These are phyloP conservation scores for Nissolia schottii DNA, from an alignment of 306 rosid species.

Conservation along the genomic window DNA sequence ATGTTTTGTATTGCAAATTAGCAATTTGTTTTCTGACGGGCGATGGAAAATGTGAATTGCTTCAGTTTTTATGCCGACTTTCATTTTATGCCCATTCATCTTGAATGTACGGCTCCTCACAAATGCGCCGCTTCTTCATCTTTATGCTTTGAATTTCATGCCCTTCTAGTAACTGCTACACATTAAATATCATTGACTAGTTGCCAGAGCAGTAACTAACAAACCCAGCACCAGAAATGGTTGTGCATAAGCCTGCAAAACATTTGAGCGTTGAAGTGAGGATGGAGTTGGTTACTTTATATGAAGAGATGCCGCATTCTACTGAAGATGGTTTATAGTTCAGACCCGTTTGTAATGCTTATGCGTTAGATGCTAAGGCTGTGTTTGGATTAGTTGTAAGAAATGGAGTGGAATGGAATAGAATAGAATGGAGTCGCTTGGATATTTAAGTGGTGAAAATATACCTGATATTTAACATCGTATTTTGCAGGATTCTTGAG, in stretches of 20 bases:
- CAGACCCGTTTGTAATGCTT: not conserved
- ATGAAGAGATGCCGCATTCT: not conserved
- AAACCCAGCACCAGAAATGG: slow-evolving; percentile 48
- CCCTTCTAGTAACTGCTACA: not conserved
- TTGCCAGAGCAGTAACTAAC: slow-evolving; percentile 47
- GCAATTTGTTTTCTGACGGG: too few relatives aligned
- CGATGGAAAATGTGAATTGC: too few relatives aligned
- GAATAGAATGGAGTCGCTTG: too few relatives aligned
- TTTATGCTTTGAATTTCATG: not conserved
- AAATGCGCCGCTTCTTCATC: not conserved
- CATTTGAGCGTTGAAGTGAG: not conserved
- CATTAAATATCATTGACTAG: slow-evolving; percentile 30
- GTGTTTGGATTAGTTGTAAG: not conserved
- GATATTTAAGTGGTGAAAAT: not conserved
- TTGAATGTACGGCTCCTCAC: too few relatives aligned
- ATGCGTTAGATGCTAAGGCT: not conserved
- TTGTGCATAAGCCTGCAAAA: slow-evolving; percentile 46
- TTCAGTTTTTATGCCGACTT: too few relatives aligned
- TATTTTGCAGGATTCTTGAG: slow-evolving; percentile 50
- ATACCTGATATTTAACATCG: slow-evolving; percentile 54
- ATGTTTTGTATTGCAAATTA: too few relatives aligned
- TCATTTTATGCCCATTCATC: too few relatives aligned
- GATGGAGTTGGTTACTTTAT: not conserved
- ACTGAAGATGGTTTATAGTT: not conserved
- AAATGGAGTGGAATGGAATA: too few relatives aligned